Evolutionary conservation across 495 filamentous ascomycete species (phyloP).

Genomic region (Aspergillus heteromorphus): DNA sequence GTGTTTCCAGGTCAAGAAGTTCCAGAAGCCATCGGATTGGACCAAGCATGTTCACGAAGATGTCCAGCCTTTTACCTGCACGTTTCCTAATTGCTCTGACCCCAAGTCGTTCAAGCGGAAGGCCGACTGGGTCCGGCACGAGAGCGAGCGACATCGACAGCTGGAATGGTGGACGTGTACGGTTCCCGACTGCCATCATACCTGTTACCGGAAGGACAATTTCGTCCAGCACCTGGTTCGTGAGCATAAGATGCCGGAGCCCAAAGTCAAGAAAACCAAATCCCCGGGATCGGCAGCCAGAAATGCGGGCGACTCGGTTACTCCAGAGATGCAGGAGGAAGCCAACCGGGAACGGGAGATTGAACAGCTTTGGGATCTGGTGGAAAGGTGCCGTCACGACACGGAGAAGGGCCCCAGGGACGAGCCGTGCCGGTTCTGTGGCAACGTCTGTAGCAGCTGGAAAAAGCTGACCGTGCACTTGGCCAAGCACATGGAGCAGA

Average conservation of each 20-base stretch:
- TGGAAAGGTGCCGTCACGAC: slow-evolving; percentile 73
- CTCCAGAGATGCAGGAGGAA: slow-evolving; percentile 41
- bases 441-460: slow-evolving; percentile 75
- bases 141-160: slow-evolving; percentile 89
- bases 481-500: slow-evolving; percentile 95
- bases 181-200: slow-evolving; percentile 73
- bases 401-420: slow-evolving; percentile 59
- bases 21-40: slow-evolving; percentile 95
- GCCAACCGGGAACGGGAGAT: slow-evolving; percentile 49
- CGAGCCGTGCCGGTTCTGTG: slow-evolving; percentile 92
- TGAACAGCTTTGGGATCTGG: slow-evolving; percentile 63
- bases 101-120: slow-evolving; percentile 96
- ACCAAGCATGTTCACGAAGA: slow-evolving; percentile 97
- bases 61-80: slow-evolving; percentile 92
- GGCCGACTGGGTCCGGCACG: slow-evolving; percentile 95
- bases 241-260: slow-evolving; percentile 85
- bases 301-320: slow-evolving; percentile 32
- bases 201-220: slow-evolving; percentile 89
- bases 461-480: slow-evolving; percentile 92
- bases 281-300: slow-evolving; percentile 22
- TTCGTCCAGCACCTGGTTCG: slow-evolving; percentile 93
- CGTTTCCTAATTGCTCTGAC: slow-evolving; percentile 76
- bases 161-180: slow-evolving; percentile 91
- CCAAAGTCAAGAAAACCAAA: slow-evolving; percentile 49
- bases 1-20: slow-evolving; percentile 85